A percentile compares a stretch with the other conserved stretches of the same genome.
These are phyloP conservation scores for Camelina sativa DNA, from an alignment of 345 rosid genomes.

Conservation along the genomic window DNA sequence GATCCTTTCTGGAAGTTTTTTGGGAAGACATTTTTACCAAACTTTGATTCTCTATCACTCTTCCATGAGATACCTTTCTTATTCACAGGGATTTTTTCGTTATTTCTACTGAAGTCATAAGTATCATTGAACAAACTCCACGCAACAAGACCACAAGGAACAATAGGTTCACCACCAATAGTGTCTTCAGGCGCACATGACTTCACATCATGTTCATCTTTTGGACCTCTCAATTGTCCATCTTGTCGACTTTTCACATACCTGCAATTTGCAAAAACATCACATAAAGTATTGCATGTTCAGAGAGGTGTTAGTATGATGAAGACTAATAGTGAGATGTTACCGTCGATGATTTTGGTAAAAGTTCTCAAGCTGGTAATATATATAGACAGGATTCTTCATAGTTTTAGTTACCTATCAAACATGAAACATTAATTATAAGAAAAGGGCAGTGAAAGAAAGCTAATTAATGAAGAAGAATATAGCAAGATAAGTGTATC, in stretches of 20 bases:
- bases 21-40: constrained; percentile 77
- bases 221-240: constrained; percentile 49
- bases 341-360: constrained; percentile 96
- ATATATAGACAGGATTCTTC: constrained; percentile 76
- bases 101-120: constrained; percentile 58
- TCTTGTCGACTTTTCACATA: constrained; percentile 90
- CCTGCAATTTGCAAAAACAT: constrained; percentile 46
- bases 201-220: constrained; percentile 40
- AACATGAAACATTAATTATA: constrained; percentile 5
- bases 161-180: constrained; percentile 47
- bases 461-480: not conserved
- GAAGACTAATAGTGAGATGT: not conserved
- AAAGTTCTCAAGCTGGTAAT: constrained; percentile 92
- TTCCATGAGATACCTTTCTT: constrained; percentile 79
- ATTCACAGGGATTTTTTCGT: constrained; percentile 52
- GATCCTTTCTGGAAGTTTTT: constrained; percentile 66
- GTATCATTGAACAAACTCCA: constrained; percentile 98
- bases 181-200: constrained; percentile 62
- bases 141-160: constrained; percentile 94
- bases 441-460: not conserved
- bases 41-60: constrained; percentile 85
- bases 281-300: not conserved
- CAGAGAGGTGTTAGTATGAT: not conserved
- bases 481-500: constrained; percentile 28
- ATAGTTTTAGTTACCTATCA: constrained; percentile 63